Evolutionary conservation across 78 protist genomes (phyloP).

Genomic region (Pigoraptor vietnamica): DNA sequence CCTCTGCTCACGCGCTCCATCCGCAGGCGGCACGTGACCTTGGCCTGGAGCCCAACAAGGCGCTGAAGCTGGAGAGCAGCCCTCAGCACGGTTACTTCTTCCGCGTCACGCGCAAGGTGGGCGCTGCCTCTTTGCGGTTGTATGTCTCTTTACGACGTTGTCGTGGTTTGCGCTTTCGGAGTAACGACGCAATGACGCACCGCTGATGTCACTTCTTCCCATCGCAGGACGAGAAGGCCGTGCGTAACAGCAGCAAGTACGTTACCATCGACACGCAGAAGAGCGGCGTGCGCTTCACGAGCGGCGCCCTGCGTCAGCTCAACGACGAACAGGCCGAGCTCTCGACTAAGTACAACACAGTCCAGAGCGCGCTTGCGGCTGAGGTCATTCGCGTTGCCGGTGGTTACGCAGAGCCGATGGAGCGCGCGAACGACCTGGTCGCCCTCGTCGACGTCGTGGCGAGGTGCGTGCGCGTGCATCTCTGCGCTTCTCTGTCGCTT

Average conservation of each 20-base stretch:
- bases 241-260: slow-evolving; percentile 39
- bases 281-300: slow-evolving; percentile 71
- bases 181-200: too few species aligned
- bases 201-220: too few species aligned
- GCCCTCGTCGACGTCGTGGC: too few species aligned
- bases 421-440: too few species aligned
- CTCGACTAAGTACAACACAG: neutral
- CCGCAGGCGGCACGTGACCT: neutral
- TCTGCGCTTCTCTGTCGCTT: too few species aligned
- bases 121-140: too few species aligned
- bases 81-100: slow-evolving; percentile 21
- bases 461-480: too few species aligned
- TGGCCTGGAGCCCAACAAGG: slow-evolving; percentile 13
- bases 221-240: slow-evolving; percentile 43
- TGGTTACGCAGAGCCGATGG: too few species aligned
- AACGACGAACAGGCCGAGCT: neutral
- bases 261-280: slow-evolving; percentile 24
- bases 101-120: neutral
- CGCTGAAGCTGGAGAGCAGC: slow-evolving; percentile 45
- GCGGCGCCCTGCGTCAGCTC: slow-evolving; percentile 14
- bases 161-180: too few species aligned
- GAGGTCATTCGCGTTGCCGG: slow-evolving; percentile 21
- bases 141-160: too few species aligned
- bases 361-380: slow-evolving; percentile 35
- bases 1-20: neutral